Evolutionary conservation across 306 rosid species (phyloP).

Genomic region (Vicia faba): DNA sequence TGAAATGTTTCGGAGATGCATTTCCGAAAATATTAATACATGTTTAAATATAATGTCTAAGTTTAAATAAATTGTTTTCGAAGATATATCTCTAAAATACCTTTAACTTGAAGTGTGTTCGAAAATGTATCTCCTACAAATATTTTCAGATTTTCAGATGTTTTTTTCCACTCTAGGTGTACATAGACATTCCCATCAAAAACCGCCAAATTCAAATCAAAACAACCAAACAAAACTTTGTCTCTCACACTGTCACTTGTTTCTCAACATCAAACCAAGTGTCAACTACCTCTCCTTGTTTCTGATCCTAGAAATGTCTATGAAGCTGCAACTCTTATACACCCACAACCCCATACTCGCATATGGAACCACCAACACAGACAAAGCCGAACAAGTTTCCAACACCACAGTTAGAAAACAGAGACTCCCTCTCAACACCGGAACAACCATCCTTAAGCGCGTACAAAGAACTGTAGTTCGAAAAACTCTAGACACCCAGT

Average conservation of each 20-base stretch:
- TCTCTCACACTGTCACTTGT: background rate
- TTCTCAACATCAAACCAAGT: background rate
- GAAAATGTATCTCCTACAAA: no score
- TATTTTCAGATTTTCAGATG: no score
- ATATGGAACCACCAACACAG: slow-evolving; percentile 38
- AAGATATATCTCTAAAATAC: no score
- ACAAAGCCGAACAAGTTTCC: slow-evolving; percentile 42
- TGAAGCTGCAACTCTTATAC: slow-evolving; percentile 62
- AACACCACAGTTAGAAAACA: slow-evolving; percentile 40
- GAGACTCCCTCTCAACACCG: slow-evolving; percentile 30
- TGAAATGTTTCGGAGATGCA: no score
- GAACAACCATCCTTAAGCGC: slow-evolving; percentile 25
- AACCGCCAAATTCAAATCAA: background rate
- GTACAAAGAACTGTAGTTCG: slow-evolving; percentile 3
- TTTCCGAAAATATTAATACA: no score
- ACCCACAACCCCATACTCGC: slow-evolving; percentile 36
- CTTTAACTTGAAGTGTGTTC: no score
- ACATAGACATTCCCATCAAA: no score
- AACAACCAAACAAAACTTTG: background rate
- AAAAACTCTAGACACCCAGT: slow-evolving; percentile 32
- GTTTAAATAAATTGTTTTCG: no score
- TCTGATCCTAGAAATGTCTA: slow-evolving; percentile 42
- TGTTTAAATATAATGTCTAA: no score
- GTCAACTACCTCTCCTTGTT: background rate
- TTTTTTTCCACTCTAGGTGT: no score